Evolutionary conservation across 768 basidiomycete species (phyloP).

Genomic region (Serendipita vermifera): DNA sequence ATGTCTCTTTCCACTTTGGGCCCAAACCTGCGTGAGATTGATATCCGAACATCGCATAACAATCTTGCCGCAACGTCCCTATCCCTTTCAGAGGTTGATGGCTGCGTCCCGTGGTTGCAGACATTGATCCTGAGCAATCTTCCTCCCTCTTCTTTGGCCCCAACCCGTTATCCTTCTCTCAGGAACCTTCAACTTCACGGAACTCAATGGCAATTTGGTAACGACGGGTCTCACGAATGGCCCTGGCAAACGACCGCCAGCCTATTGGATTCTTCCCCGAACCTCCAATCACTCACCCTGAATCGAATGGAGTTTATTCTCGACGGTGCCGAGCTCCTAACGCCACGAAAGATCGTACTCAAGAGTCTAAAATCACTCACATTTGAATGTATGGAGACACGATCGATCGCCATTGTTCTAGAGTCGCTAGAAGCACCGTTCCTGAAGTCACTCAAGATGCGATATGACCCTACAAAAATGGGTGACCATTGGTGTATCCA

Average conservation of each 20-base stretch:
- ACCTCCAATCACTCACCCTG: constrained; percentile 1
- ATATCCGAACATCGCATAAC: constrained; percentile 4
- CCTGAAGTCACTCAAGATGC: constrained; percentile 9
- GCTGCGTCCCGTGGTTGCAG: constrained; percentile 2
- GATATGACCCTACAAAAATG: constrained; percentile 8
- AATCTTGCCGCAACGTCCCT: not conserved
- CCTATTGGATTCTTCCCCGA: constrained; percentile 6
- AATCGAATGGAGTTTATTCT: constrained; percentile 8
- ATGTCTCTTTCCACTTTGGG: not conserved
- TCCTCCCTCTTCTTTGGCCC: not conserved
- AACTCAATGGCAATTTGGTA: constrained; percentile 6
- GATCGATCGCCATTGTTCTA: constrained; percentile 6
- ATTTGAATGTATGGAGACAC: constrained; percentile 8
- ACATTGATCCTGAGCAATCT: constrained; percentile 1
- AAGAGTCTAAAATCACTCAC: not conserved
- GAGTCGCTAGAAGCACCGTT: not conserved
- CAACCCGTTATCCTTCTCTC: constrained; percentile 3
- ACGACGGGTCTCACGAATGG: constrained; percentile 8
- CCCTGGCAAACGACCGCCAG: not conserved
- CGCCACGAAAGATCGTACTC: not conserved
- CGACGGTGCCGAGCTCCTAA: constrained; percentile 1
- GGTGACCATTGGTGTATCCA: constrained; percentile 9
- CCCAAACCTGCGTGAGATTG: constrained; percentile 1
- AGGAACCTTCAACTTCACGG: constrained; percentile 3
- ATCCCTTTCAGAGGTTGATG: not conserved